Conservation (phyloP, 2,329 filamentous ascomycete genomes). For the Aspergillus fischeri region DNA sequence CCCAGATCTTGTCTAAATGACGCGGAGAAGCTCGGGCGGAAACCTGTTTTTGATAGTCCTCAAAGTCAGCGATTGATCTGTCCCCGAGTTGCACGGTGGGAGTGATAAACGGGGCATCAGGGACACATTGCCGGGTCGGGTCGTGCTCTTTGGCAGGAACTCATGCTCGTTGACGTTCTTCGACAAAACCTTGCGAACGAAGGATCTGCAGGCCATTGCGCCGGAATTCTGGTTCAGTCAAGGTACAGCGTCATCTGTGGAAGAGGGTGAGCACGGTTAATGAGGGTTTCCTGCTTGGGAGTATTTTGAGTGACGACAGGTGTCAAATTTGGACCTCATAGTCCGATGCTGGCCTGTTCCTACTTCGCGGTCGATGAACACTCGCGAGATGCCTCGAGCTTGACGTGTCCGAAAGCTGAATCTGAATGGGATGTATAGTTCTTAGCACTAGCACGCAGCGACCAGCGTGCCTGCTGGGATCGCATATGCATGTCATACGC, state of each 20-base stretch:
- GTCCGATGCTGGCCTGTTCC: background rate
- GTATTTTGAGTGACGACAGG: background rate
- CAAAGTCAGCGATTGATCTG: background rate
- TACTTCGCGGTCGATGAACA: background rate
- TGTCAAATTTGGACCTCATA: background rate
- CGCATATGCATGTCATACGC: background rate
- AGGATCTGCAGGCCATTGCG: background rate
- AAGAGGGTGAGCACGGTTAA: background rate
- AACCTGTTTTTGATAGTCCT: background rate
- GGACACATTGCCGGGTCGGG: background rate
- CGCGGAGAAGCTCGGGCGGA: background rate
- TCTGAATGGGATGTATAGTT: background rate
- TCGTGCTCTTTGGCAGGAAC: background rate
- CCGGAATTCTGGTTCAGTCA: background rate
- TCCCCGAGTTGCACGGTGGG: background rate
- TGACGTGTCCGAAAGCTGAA: background rate
- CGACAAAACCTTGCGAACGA: background rate
- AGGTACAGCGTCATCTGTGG: background rate
- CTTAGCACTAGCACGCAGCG: background rate
- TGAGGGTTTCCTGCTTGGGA: background rate
- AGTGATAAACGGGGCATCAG: background rate
- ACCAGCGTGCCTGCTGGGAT: background rate
- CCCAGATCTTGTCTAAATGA: background rate
- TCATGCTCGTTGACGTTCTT: too few species aligned
- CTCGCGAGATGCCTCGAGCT: background rate